These are phyloP conservation scores for Vararia minispora DNA, from an alignment of 768 basidiomycete genomes.

Conservation along the genomic window DNA sequence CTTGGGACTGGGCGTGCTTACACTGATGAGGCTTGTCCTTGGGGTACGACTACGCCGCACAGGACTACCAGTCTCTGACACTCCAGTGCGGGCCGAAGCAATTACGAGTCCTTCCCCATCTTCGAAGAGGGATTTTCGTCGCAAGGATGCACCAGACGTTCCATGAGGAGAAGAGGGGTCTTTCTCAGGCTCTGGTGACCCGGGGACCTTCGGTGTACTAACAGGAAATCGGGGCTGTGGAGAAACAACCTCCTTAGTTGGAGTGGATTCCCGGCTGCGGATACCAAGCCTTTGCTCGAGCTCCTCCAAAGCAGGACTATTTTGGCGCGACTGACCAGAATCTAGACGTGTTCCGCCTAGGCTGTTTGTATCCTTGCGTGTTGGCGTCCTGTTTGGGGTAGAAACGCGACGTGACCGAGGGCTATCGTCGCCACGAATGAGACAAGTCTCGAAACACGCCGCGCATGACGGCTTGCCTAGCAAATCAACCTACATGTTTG, in stretches of 20 bases:
- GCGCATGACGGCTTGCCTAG: slow-evolving; percentile 69
- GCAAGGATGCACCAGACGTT: background rate
- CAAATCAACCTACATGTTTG: too few relatives aligned
- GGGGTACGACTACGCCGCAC: background rate
- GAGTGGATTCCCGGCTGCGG: slow-evolving; percentile 17
- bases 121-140: background rate
- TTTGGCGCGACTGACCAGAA: slow-evolving; percentile 16
- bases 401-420: slow-evolving; percentile 25
- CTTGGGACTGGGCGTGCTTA: slow-evolving; percentile 8
- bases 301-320: slow-evolving; percentile 24
- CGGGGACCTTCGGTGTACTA: slow-evolving; percentile 1
- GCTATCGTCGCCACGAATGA: slow-evolving; percentile 35
- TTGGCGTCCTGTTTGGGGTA: slow-evolving; percentile 19
- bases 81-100: background rate
- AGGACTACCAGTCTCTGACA: background rate
- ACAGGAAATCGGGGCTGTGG: too few relatives aligned
- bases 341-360: slow-evolving; percentile 33
- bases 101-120: background rate
- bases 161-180: background rate
- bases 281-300: slow-evolving; percentile 23
- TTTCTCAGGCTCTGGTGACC: background rate
- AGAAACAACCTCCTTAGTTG: slow-evolving; percentile 10
- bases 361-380: slow-evolving; percentile 27
- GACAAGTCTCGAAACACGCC: slow-evolving; percentile 71
- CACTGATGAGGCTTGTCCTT: background rate